phyloP scores from a whole-genome alignment of 202 grass and related monocot species.

The Elaeis oleifera region DNA sequence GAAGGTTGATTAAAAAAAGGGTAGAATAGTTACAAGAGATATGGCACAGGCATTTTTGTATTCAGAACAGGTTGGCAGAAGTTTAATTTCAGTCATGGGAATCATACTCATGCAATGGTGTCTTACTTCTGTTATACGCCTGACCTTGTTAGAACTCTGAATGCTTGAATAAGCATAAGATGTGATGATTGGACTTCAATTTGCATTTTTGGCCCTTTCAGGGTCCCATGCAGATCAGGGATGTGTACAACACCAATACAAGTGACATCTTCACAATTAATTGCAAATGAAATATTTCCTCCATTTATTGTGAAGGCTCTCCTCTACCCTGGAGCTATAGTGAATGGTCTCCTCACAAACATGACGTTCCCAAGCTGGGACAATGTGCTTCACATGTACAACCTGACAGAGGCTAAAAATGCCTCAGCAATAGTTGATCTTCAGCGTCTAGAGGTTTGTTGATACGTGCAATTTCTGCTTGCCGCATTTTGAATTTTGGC shows the following conservation, averaged over 20 bases:
- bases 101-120: no score
- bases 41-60: no score
- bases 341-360: constrained; percentile 38
- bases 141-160: no score
- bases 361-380: constrained; percentile 58
- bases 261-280: constrained; percentile 76
- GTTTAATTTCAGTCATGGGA: no score
- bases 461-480: constrained; percentile 5
- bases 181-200: no score
- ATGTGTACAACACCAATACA: constrained; percentile 90
- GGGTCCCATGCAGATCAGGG: constrained; percentile 91
- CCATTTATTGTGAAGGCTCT: constrained; percentile 65
- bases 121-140: no score
- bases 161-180: no score
- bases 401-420: constrained; percentile 76
- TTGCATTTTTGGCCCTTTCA: constrained; percentile 30
- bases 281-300: constrained; percentile 84
- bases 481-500: background rate
- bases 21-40: no score
- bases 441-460: constrained; percentile 66
- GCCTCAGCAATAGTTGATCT: constrained; percentile 76
- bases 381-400: constrained; percentile 69
- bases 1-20: no score
- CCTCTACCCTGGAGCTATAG: constrained; percentile 68
- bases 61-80: no score